Evolutionary conservation across 176 grass and related monocot species (phyloP).

Genomic region (Paspalum vaginatum): DNA sequence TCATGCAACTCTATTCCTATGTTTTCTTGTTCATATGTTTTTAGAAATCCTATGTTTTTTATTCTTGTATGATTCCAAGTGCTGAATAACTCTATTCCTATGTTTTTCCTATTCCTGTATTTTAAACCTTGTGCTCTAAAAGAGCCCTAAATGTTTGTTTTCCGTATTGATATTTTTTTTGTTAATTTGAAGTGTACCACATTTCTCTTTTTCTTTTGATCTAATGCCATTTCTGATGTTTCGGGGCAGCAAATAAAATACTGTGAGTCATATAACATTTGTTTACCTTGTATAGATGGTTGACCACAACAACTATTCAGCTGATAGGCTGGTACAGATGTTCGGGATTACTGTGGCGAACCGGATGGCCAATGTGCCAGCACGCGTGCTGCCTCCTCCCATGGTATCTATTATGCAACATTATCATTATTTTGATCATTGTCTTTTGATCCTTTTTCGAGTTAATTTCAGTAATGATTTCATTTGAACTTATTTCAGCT

Average conservation of each 20-base stretch:
- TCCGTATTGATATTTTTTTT: not conserved
- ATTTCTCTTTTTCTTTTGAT: not conserved
- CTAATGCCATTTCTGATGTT: not conserved
- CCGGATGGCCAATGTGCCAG: constrained; percentile 51
- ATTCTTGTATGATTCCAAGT: too few species aligned
- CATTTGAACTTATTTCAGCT: constrained; percentile 53
- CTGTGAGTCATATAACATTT: constrained; percentile 14
- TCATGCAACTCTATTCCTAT: too few species aligned
- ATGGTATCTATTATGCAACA: constrained; percentile 39
- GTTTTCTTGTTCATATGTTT: too few species aligned
- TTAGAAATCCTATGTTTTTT: too few species aligned
- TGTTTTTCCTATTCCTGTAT: too few species aligned
- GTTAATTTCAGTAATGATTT: not conserved
- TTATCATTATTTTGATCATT: constrained; percentile 19
- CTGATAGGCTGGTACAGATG: constrained; percentile 45
- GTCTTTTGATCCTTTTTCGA: not conserved
- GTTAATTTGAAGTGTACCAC: not conserved
- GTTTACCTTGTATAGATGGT: constrained; percentile 62
- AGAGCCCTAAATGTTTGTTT: too few species aligned
- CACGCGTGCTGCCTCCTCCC: constrained; percentile 65
- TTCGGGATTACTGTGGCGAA: constrained; percentile 59
- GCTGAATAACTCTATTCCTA: too few species aligned
- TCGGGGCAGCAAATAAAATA: not conserved
- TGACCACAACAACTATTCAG: constrained; percentile 53
- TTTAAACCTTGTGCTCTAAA: too few species aligned